Evolutionary conservation across 768 basidiomycete genomes (phyloP), one percentile per base, ranked within the genome.

Genomic region (Tulasnella sp.): DNA sequence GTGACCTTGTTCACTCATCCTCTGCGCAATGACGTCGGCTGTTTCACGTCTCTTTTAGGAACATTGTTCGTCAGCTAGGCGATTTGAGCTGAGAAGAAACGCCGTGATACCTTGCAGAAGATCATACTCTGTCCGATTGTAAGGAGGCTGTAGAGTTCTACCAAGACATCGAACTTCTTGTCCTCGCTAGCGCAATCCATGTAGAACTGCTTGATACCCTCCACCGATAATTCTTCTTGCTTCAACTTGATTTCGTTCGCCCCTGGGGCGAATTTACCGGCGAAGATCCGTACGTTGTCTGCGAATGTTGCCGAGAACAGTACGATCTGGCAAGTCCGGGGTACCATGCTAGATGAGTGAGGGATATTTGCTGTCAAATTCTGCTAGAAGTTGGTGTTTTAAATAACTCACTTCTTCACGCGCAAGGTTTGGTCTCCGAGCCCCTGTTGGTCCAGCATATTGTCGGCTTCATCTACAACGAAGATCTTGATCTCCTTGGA

Each of bases 301-400:
- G 96, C 94, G 90, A 99, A 99, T 7, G 98, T 99, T 41, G 98
- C 98, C 0, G 97, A 99, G 89, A 99, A 99, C 76, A 99, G 92
- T 81, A 99, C 92, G 83, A 96, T 96, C 85, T 99, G 98, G 7
- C 84, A 84, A 20, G 8, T 79, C 18, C 54, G 73, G 28, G 81
- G 81, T 28, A 82, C 81, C 40, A 77, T n/a, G 60, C 81, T 82
- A 28, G 22, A 75, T 44, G 54, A 37, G 37, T 44, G 2, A 31
- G 60, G 73, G 40, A 42, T n/a, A 48, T 20, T 42, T 46, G 72
- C 28, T n/a, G 72, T 50, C 11, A 40, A 37, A 42, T 31, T 22
- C n/a, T 22, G 74, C 5, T 11, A 28, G 31, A 58, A 16, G 7
- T 8, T 28, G 37, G 72, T 76, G 64, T 11, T 40, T 1, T 64